A percentile compares a stretch with the other conserved stretches of the same genome.
Conservation (phyloP, 768 basidiomycete species). For the Lactifluus pinguis region DNA sequence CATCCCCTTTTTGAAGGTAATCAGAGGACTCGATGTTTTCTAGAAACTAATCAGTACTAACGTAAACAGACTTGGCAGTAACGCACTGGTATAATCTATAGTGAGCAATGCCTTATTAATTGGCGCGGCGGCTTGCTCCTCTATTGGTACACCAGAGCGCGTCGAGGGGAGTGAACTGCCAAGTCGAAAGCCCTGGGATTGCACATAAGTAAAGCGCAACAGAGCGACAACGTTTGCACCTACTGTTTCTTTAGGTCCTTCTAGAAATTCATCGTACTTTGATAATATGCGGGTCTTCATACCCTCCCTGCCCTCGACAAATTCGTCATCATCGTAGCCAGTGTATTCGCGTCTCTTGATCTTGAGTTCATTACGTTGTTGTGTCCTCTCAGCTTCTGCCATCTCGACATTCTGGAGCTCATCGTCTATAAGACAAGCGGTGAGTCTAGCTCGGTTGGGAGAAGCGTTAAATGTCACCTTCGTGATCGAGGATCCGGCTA, state of each 20-base stretch:
- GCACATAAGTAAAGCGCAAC: background rate
- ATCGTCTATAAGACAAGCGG: constrained; percentile 57
- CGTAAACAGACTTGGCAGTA: background rate
- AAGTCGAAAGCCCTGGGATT: constrained; percentile 74
- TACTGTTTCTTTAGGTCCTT: constrained; percentile 64
- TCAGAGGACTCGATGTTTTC: constrained; percentile 85
- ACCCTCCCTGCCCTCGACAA: constrained; percentile 62
- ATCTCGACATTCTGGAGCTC: constrained; percentile 94
- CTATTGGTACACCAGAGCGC: constrained; percentile 31
- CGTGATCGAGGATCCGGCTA: constrained; percentile 87
- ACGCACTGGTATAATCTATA: constrained; percentile 86
- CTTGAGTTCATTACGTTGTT: constrained; percentile 76
- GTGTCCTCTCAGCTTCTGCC: constrained; percentile 76
- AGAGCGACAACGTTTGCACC: constrained; percentile 18
- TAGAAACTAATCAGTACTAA: constrained; percentile 25
- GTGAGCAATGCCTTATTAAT: constrained; percentile 76
- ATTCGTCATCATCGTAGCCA: constrained; percentile 96
- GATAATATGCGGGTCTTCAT: constrained; percentile 75
- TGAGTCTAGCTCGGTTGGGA: constrained; percentile 3
- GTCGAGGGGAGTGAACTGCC: constrained; percentile 48
- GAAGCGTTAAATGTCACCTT: constrained; percentile 44
- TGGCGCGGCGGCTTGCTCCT: constrained; percentile 44
- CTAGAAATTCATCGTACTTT: constrained; percentile 90
- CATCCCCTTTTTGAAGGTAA: constrained; percentile 84
- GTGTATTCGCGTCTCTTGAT: constrained; percentile 87